Base-by-base conservation (phyloP, 2,329 filamentous ascomycete genomes). In the Phaeosphaeria sp. region DNA sequence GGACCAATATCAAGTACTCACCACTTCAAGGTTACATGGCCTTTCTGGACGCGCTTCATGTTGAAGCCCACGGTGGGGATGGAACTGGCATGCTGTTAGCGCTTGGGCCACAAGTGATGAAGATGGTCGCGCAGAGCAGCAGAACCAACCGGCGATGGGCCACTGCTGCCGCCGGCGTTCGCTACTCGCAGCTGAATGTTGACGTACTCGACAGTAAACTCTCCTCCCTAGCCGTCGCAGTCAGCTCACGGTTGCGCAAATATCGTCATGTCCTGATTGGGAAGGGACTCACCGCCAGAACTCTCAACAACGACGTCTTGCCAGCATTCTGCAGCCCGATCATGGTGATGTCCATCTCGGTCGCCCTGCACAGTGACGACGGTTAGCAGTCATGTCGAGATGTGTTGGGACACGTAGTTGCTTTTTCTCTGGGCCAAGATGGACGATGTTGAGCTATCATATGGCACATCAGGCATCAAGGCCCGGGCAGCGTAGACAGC, bases 341-440 rank as follows among this genome's bases (percentile, higher is more conserved):
- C 90, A 99, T 96, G 69, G 95, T 98, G 77, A 99, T 94, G 81
- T 99, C 95, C 93, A 99, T 97, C 83, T 99, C 95, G 67, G 93
- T 96, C 68, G 94, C 93, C 95, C 94, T 97, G 61, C 25, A 66
- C 52, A 62, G 56, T 52, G 59, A 56, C 50, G 56, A 36, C 44
- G 56, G 58, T 71, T 62, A 72, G 72, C 65, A 58, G 58, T 51
- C 54, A 59, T 60, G 43, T 56, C 50, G 39, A 15, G 48, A 54
- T 39, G 50, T 67, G 39, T 54, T 62, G 47, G 55, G 42, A 18
- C 15, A 46, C 46, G 27, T 51, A 41, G 64, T 63, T 69, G 60
- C 58, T 66, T 69, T 67, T 58, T 67, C 52, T 47, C 39, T 36
- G 43, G 58, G 44, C 56, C 47, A 50, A 67, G 58, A 55, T 58